Base-by-base conservation (phyloP, 345 rosid genomes). In the Melastoma malabathricum region DNA sequence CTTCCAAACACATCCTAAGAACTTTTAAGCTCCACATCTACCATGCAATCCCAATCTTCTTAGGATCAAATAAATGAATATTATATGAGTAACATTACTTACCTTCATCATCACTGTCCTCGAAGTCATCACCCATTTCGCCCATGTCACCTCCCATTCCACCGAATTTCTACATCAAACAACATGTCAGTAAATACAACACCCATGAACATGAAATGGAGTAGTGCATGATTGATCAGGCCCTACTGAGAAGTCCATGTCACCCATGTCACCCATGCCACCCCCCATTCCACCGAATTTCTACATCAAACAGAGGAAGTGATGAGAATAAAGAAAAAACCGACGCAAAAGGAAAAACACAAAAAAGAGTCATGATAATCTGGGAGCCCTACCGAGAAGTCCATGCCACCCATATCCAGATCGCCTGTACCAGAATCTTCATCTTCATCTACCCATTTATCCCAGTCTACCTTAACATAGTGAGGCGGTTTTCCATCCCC, bases 31-130 rank as follows among this genome's bases (percentile, higher is more conserved):
- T 34, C 41, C 41, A 29, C 38, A 29, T 29, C 38, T 29, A 29
- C 12, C 1, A 9, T 9, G 9, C 12, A 34, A 34, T 34, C 12
- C 41, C 9, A 34, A 34, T 34, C 12, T 34, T 7, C 12, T 12
- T 2, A 6, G 41, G 41, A 7, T 34, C 10, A 8, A 0, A 12
- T 34, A 34, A 34, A 34, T 22, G 12, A 34, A 12, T 8, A 34
- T 34, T 48, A 48, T 50, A 22, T 15, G 34, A 25, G 16, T 13
- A 20, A 44, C 15, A 44, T 46, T 23, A 5, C 13, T 68, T 71
- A 88, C 97, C 94, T 70, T 88, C 97, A 58, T 82, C 93, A 62
- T 89, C 97, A 67, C 89, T 85, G 68, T 77, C 95, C 16, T 81
- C 97, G 50, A 79, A 77, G 48, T 81, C 97, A 18, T 81, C 95